phyloP scores from a whole-genome alignment of 352 stramenopile genomes.

The Globisporangium cylindrosporum region DNA sequence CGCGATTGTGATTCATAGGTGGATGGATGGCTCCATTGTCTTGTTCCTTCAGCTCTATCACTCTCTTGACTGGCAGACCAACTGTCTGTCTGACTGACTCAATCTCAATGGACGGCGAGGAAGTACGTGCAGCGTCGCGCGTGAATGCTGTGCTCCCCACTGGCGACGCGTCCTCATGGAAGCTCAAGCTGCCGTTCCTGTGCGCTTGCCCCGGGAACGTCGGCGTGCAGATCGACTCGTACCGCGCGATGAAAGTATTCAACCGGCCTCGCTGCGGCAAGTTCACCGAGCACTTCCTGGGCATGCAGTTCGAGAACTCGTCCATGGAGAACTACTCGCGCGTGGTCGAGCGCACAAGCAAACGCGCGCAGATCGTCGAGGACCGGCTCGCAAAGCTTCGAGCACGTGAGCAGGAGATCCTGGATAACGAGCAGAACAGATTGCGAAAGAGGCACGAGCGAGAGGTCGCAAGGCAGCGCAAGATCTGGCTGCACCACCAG shows the following conservation, averaged over 20 bases:
- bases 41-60: background rate
- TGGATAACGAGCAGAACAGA: conserved; percentile 37
- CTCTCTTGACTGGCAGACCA: background rate
- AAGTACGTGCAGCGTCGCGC: conserved; percentile 18
- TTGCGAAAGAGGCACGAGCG: conserved; percentile 35
- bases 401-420: conserved; percentile 39
- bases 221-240: conserved; percentile 73
- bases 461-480: conserved; percentile 39
- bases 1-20: background rate
- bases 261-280: conserved; percentile 49
- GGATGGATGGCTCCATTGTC: background rate
- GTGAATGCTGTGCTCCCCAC: background rate
- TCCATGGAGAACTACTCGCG: conserved; percentile 73
- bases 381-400: conserved; percentile 49
- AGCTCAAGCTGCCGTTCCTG: conserved; percentile 45
- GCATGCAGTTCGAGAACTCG: conserved; percentile 57
- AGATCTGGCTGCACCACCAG: conserved; percentile 49
- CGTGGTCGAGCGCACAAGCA: conserved; percentile 51
- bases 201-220: conserved; percentile 66
- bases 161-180: conserved; percentile 3
- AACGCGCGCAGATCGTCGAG: conserved; percentile 36
- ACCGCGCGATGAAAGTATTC: conserved; percentile 56
- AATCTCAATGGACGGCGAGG: conserved; percentile 20
- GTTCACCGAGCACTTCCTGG: conserved; percentile 73
- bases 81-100: background rate